Percentiles rank a stretch among this genome's conserved stretches.
phyloP scores from a whole-genome alignment of 805 yeast genomes.

The Candida xiaguanensis region DNA sequence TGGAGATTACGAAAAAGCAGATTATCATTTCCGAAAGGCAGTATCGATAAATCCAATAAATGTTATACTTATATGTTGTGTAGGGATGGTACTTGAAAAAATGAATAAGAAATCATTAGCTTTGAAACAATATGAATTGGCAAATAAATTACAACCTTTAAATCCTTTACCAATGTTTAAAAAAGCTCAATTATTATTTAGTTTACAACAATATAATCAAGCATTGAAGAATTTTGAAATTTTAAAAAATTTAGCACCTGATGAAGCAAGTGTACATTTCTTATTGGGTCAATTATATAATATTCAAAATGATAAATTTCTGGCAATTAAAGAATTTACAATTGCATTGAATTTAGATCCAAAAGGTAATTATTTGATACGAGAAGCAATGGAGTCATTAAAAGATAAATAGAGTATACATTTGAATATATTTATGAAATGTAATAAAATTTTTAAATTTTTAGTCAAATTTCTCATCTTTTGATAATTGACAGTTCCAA shows the following conservation, averaged over 20 bases:
- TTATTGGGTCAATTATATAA: conserved; percentile 83
- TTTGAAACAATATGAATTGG: conserved; percentile 74
- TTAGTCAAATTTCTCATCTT: too few species aligned
- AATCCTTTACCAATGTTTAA: conserved; percentile 86
- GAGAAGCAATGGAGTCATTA: conserved; percentile 71
- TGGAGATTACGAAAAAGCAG: conserved; percentile 82
- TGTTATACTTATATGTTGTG: conserved; percentile 84
- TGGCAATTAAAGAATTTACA: conserved; percentile 83
- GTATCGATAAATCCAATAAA: conserved; percentile 86
- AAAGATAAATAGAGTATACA: conserved; percentile 17
- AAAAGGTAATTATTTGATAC: conserved; percentile 79
- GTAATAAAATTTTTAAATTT: too few species aligned
- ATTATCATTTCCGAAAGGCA: conserved; percentile 83
- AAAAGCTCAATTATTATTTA: conserved; percentile 75
- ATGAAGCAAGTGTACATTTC: conserved; percentile 91
- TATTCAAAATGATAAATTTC: conserved; percentile 64
- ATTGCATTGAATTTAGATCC: conserved; percentile 90
- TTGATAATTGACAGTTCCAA: too few species aligned
- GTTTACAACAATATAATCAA: conserved; percentile 64
- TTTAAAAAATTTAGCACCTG: conserved; percentile 77
- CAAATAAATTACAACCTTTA: conserved; percentile 78
- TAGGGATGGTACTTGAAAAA: conserved; percentile 89
- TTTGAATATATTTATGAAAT: background rate
- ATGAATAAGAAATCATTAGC: conserved; percentile 68
- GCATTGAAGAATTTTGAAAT: conserved; percentile 75